Evolutionary conservation across 176 grass and related monocot species (phyloP).

Genomic region (Aegilops speltoides): DNA sequence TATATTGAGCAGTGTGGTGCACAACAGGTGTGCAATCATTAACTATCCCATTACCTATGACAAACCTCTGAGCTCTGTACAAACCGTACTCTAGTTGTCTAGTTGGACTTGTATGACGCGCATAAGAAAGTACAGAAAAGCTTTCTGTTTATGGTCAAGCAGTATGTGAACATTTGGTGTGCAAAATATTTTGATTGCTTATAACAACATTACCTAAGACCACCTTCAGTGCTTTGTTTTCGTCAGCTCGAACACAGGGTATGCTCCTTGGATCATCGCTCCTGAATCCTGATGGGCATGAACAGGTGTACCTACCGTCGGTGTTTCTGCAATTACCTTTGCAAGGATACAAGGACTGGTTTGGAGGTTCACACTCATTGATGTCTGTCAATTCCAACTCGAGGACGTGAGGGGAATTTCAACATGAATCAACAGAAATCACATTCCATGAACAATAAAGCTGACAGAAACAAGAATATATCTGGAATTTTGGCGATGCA

Average conservation of each 20-base stretch:
- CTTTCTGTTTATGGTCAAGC: background rate
- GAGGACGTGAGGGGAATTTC: background rate
- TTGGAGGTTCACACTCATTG: background rate
- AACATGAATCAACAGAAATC: background rate
- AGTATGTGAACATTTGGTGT: background rate
- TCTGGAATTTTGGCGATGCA: background rate
- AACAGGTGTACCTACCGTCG: background rate
- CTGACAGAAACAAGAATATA: background rate
- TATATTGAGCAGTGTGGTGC: background rate
- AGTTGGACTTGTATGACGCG: background rate
- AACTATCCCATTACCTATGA: background rate
- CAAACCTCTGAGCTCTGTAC: background rate
- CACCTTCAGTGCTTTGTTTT: background rate
- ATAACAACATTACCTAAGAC: background rate
- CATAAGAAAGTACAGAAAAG: background rate
- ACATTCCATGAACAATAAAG: background rate
- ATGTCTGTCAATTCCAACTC: background rate
- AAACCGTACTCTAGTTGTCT: background rate
- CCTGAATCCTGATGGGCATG: conserved; percentile 9
- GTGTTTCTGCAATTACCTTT: conserved; percentile 2
- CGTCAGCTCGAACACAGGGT: background rate
- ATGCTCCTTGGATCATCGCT: background rate
- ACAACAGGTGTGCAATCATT: background rate
- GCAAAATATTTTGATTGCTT: background rate
- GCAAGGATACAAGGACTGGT: background rate